These are phyloP conservation scores for Debaryomyces fabryi DNA, from an alignment of 1,139 yeast genomes.

Conservation along the genomic window DNA sequence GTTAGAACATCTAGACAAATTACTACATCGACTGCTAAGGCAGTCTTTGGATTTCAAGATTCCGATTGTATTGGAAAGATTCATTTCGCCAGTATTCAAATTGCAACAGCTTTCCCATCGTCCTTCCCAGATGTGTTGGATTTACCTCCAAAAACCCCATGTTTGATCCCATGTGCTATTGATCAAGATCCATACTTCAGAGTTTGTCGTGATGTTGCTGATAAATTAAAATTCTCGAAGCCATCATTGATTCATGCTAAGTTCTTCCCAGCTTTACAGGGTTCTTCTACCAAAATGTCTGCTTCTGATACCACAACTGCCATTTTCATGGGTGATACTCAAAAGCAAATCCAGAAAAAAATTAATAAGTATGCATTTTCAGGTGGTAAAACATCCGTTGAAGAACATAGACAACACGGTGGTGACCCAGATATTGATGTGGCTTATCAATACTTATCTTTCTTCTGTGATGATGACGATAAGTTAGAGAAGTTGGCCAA, in stretches of 20 bases:
- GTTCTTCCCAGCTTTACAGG: conserved; percentile 98
- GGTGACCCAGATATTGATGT: conserved; percentile 97
- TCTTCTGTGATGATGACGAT: conserved; percentile 87
- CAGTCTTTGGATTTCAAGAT: conserved; percentile 97
- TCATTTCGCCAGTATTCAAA: conserved; percentile 95
- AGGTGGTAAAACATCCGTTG: conserved; percentile 87
- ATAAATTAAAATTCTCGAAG: conserved; percentile 84
- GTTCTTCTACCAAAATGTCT: conserved; percentile 95
- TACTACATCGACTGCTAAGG: conserved; percentile 92
- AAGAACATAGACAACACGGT: conserved; percentile 86
- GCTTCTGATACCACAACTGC: conserved; percentile 82
- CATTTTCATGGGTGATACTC: conserved; percentile 92
- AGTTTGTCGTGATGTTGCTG: conserved; percentile 97
- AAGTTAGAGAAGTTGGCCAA: conserved; percentile 64
- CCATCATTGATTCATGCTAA: conserved; percentile 93
- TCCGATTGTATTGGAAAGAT: conserved; percentile 92
- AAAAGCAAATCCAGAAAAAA: conserved; percentile 89
- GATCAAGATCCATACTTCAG: conserved; percentile 99
- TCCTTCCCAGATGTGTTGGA: conserved; percentile 95
- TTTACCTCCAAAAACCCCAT: conserved; percentile 83
- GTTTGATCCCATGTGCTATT: conserved; percentile 98
- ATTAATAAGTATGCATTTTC: conserved; percentile 96
- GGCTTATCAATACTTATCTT: conserved; percentile 88
- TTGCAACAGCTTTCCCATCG: conserved; percentile 93
- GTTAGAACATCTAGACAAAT: conserved; percentile 94